Conservation (phyloP, 306 rosid genomes). For the Cucumis hystrix region DNA sequence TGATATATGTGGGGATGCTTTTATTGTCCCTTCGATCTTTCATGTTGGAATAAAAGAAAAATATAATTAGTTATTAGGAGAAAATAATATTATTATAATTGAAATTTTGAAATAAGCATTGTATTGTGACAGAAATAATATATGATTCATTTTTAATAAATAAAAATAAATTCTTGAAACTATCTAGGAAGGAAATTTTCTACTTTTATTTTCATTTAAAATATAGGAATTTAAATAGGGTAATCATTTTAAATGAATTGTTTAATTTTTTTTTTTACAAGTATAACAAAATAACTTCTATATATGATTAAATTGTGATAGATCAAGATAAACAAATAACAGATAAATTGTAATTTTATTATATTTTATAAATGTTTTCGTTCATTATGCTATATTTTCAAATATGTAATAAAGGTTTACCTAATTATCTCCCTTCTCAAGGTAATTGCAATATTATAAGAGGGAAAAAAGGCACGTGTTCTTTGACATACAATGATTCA, state of each 20-base stretch:
- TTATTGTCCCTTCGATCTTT: conserved; percentile 53
- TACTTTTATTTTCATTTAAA: neutral
- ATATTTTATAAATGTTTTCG: no score
- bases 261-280: no score
- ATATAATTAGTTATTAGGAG: neutral
- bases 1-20: conserved; percentile 40
- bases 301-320: no score
- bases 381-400: no score
- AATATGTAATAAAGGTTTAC: neutral
- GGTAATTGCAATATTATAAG: neutral
- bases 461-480: neutral
- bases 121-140: neutral
- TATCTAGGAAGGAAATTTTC: neutral
- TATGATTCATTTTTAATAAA: neutral
- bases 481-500: neutral
- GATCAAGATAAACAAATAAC: no score
- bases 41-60: neutral
- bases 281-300: no score
- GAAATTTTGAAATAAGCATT: neutral
- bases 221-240: neutral
- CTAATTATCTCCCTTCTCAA: neutral
- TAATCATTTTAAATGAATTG: no score
- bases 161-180: neutral
- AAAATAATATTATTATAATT: neutral
- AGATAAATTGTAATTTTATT: no score